These are phyloP conservation scores for Phytophthora brassicae DNA, from an alignment of 352 stramenopile genomes.

Conservation along the genomic window DNA sequence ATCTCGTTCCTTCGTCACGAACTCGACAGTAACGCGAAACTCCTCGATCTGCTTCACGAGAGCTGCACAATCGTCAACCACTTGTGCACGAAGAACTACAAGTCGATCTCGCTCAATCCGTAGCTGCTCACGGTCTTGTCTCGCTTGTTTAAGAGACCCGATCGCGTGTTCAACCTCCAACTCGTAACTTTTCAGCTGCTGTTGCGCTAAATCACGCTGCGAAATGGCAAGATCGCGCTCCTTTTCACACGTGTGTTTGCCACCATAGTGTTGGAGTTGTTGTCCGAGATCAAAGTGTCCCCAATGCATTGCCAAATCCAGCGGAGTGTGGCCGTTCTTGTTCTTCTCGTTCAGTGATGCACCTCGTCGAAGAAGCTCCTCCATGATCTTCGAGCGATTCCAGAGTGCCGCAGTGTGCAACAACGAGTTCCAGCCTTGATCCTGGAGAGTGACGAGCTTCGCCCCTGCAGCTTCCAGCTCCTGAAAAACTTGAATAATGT, in stretches of 20 bases:
- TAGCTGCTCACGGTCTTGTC: slow-evolving; percentile 52
- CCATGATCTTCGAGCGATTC: slow-evolving; percentile 52
- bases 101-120: slow-evolving; percentile 55
- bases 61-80: slow-evolving; percentile 19
- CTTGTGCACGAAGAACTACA: slow-evolving; percentile 15
- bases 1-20: slow-evolving; percentile 28
- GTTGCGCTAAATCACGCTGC: slow-evolving; percentile 46
- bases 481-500: slow-evolving; percentile 41
- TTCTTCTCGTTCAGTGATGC: slow-evolving; percentile 50
- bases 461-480: slow-evolving; percentile 35
- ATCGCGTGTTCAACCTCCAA: slow-evolving; percentile 40
- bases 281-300: slow-evolving; percentile 54
- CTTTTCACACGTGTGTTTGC: slow-evolving; percentile 59
- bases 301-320: slow-evolving; percentile 60
- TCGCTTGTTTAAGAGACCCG: slow-evolving; percentile 32
- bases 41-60: slow-evolving; percentile 21
- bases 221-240: slow-evolving; percentile 58
- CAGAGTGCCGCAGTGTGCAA: slow-evolving; percentile 52
- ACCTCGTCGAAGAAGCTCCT: slow-evolving; percentile 48
- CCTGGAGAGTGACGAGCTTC: slow-evolving; percentile 29
- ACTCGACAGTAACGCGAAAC: slow-evolving; percentile 10
- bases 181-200: slow-evolving; percentile 38
- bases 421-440: slow-evolving; percentile 50
- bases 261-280: slow-evolving; percentile 59
- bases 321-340: slow-evolving; percentile 49